Evolutionary conservation across 1,284 basidiomycete genomes (phyloP), one percentile per base, ranked within the genome.

Genomic region (Xerocomus amazonicus): DNA sequence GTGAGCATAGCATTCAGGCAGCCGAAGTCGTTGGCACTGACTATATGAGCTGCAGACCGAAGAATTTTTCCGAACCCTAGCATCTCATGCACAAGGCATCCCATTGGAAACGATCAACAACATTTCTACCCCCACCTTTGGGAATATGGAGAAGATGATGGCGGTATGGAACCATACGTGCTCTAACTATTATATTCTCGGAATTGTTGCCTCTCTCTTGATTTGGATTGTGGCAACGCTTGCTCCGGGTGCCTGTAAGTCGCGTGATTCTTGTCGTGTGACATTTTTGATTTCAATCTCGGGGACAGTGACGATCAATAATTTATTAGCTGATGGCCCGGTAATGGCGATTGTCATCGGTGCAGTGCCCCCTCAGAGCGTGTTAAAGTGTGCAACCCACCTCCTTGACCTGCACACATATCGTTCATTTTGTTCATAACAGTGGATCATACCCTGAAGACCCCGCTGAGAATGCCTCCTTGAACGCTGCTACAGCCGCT

Each of bases 31-130:
- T 33, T 51, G 13, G 43, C 4, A 23, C 19, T 23, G 19, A 23
- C 4, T 50, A 7, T 27, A 31, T 9, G 29, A 9, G 29, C 2
- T 26, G 16, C 17, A 64, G 62, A 67, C 57, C 19, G 65, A 64
- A 53, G 62, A 64, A 38, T 68, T 65, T 19, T 68, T 65, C 35
- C 64, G 63, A 9, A 41, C 38, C 9, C 33, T 65, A 6, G 46
- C 50, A 8, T 41, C 50, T 3, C 55, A 40, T 2, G 45, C 6
- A 7, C 29, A 51, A 5, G 66, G 66, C 14, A 48, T 68, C 23
- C 64, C 52, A 6, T 42, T 65, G 26, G 53, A 55, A 37, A 52
- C 56, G 2, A 36, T 65, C 31, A 65, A 65, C 26, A 34, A 42
- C 27, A 58, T 65, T 17, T 65, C 66, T 6, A 57, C 27, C 28